phyloP scores from a whole-genome alignment of 495 filamentous ascomycete species.

The Cairneyella variabilis region DNA sequence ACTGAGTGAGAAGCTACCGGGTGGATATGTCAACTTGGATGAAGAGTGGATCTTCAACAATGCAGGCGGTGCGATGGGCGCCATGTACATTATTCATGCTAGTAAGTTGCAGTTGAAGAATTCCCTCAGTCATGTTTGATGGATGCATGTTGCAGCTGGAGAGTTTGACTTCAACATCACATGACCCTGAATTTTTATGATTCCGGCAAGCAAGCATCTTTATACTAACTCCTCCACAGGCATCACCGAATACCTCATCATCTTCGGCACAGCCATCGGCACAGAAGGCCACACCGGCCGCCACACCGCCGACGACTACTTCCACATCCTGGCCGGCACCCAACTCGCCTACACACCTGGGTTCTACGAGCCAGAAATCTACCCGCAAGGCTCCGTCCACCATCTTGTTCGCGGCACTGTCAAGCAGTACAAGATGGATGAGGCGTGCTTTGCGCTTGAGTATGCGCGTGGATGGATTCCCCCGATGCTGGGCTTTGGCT shows the following conservation, averaged over 20 bases:
- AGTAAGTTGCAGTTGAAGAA: too few species aligned
- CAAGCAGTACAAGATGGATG: slow-evolving; percentile 84
- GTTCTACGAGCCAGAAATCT: slow-evolving; percentile 65
- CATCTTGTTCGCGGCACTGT: slow-evolving; percentile 69
- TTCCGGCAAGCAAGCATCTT: too few species aligned
- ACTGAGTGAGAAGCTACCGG: slow-evolving; percentile 40
- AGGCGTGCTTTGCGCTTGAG: slow-evolving; percentile 79
- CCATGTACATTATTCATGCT: slow-evolving; percentile 85
- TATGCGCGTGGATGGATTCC: slow-evolving; percentile 89
- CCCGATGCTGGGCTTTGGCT: slow-evolving; percentile 84
- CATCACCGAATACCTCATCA: slow-evolving; percentile 77
- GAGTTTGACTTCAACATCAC: background rate
- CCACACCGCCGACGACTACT: slow-evolving; percentile 89
- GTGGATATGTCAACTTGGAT: slow-evolving; percentile 51
- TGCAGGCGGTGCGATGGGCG: slow-evolving; percentile 81
- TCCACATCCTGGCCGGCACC: slow-evolving; percentile 77
- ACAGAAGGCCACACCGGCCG: slow-evolving; percentile 85
- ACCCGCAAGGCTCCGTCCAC: slow-evolving; percentile 72
- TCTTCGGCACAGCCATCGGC: slow-evolving; percentile 81
- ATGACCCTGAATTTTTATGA: too few species aligned
- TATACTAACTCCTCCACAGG: slow-evolving; percentile 15
- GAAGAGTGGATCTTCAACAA: slow-evolving; percentile 75
- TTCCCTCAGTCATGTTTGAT: slow-evolving; percentile 23
- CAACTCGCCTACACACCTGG: slow-evolving; percentile 71
- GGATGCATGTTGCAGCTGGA: background rate